phyloP scores from a whole-genome alignment of 1,284 basidiomycete genomes.

The Moesziomyces aphidis region DNA sequence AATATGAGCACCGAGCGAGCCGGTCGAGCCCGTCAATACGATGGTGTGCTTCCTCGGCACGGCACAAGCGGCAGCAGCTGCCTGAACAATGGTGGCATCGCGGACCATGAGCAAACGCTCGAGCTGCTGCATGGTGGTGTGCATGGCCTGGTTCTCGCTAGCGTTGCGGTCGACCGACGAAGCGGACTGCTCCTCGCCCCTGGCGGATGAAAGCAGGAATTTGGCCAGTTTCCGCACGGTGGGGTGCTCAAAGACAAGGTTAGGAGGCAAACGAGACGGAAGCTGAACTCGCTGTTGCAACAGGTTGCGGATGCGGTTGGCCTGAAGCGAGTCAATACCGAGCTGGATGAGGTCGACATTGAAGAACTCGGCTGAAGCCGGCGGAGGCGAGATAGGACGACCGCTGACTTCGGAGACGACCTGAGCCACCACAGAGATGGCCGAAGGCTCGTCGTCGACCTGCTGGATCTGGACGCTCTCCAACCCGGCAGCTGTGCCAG shows the following conservation, averaged over 20 bases:
- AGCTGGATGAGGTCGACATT: conserved; percentile 69
- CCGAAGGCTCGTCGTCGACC: not conserved
- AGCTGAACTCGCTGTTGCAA: conserved; percentile 10
- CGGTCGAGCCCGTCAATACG: conserved; percentile 51
- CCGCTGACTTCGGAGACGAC: conserved; percentile 39
- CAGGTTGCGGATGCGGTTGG: conserved; percentile 71
- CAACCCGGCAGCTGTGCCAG: conserved; percentile 2
- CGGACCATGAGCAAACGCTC: conserved; percentile 3
- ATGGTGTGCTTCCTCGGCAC: conserved; percentile 8
- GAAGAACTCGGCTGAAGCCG: not conserved
- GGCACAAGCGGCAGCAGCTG: too few species aligned
- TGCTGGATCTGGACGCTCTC: too few species aligned
- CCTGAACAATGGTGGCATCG: not conserved
- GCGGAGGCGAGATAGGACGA: not conserved
- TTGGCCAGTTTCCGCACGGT: conserved; percentile 67
- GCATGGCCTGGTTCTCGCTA: conserved; percentile 52
- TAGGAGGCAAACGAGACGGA: conserved; percentile 43
- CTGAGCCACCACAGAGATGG: conserved; percentile 2
- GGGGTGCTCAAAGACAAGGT: conserved; percentile 71
- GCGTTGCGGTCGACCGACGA: conserved; percentile 24
- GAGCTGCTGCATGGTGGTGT: conserved; percentile 3
- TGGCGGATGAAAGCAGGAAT: conserved; percentile 16
- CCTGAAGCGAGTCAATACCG: conserved; percentile 74
- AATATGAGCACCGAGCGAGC: conserved; percentile 41
- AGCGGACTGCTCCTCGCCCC: not conserved